phyloP scores from a whole-genome alignment of 371 early-diverging fungal genomes.

The Syncephalastrum monosporum region DNA sequence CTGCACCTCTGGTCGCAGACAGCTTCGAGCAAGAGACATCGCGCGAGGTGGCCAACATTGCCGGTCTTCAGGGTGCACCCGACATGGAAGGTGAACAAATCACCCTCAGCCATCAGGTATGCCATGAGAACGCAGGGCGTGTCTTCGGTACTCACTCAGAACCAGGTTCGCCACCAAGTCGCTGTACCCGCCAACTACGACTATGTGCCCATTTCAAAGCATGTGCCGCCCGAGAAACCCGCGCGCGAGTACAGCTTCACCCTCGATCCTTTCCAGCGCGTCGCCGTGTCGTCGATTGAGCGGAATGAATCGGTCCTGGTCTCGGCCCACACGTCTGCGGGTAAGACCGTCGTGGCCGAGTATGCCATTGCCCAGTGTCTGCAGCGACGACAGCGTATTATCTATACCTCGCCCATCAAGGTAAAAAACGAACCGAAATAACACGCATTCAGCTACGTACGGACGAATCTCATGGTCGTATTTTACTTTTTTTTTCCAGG shows the following conservation, averaged over 20 bases:
- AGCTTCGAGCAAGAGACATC: conserved; percentile 77
- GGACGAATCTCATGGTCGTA: not conserved
- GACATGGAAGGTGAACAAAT: conserved; percentile 58
- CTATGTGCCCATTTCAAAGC: conserved; percentile 86
- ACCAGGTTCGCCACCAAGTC: conserved; percentile 91
- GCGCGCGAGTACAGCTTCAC: conserved; percentile 93
- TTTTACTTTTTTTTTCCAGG: conserved; percentile 49
- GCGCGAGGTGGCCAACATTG: conserved; percentile 66
- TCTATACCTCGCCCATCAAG: conserved; percentile 99
- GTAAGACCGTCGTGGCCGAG: conserved; percentile 99
- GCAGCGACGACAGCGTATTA: conserved; percentile 94
- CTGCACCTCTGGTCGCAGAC: conserved; percentile 72
- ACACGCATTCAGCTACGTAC: not conserved
- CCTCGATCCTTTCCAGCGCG: conserved; percentile 98
- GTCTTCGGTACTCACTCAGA: not conserved
- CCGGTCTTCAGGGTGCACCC: conserved; percentile 57
- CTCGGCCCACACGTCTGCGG: conserved; percentile 99
- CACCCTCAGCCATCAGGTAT: conserved; percentile 55
- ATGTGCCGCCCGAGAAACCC: conserved; percentile 77
- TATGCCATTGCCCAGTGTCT: conserved; percentile 98
- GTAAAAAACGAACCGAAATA: conserved; percentile 26
- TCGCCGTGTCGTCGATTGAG: conserved; percentile 91
- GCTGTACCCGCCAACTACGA: conserved; percentile 87
- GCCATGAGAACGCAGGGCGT: not conserved
- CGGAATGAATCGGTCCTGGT: conserved; percentile 97